Conservation (phyloP, 257 asterid genomes). For the Nicotiana obtusifolia region DNA sequence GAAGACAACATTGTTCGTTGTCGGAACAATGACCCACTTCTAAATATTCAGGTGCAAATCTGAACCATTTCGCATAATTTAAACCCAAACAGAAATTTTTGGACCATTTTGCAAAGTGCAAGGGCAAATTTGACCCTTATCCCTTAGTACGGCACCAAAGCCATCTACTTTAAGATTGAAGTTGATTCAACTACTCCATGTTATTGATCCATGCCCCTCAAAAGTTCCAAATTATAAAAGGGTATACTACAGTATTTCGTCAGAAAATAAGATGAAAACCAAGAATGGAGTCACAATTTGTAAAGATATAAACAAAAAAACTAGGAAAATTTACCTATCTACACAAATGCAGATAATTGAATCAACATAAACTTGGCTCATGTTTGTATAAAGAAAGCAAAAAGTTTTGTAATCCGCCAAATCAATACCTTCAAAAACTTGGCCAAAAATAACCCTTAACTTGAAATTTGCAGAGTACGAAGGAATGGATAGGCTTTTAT, state of each 20-base stretch:
- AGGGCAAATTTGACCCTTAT: background rate
- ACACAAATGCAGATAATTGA: slow-evolving; percentile 24
- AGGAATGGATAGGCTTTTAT: background rate
- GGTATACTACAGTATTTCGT: no score
- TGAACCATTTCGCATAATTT: background rate
- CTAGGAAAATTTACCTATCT: slow-evolving; percentile 30
- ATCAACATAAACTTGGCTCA: slow-evolving; percentile 9
- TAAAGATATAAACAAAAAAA: background rate
- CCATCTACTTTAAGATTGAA: background rate
- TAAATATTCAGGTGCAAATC: background rate
- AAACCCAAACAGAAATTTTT: background rate
- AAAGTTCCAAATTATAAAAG: slow-evolving; percentile 20
- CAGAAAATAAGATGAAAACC: background rate
- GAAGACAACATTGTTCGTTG: background rate
- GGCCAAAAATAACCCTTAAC: no score
- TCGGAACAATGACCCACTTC: background rate
- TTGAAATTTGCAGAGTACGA: no score
- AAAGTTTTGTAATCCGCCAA: background rate
- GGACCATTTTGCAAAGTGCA: background rate
- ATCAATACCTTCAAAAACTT: no score
- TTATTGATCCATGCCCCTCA: slow-evolving; percentile 17
- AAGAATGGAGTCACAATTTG: background rate
- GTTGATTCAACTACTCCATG: background rate
- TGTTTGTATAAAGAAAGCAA: slow-evolving; percentile 35
- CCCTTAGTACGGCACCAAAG: background rate